Evolutionary conservation across 2,329 filamentous ascomycete genomes (phyloP).

Genomic region (Fusarium mangiferae): DNA sequence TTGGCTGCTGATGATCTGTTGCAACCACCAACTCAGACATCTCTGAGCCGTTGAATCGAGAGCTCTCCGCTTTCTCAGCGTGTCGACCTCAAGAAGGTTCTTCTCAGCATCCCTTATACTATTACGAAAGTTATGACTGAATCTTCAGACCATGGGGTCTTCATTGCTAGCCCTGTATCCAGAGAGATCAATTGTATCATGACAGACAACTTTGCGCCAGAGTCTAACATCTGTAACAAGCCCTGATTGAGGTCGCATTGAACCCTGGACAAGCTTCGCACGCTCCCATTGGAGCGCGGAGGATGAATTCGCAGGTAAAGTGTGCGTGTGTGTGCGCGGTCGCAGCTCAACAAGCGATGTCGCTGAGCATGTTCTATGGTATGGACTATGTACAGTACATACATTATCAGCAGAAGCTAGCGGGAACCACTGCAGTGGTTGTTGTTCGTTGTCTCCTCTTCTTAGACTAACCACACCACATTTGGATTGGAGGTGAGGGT

Average conservation of each 20-base stretch:
- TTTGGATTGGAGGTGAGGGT: slow-evolving; percentile 36
- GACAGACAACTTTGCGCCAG: slow-evolving; percentile 32
- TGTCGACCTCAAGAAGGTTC: slow-evolving; percentile 14
- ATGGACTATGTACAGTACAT: neutral
- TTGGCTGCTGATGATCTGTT: slow-evolving; percentile 35
- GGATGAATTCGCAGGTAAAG: slow-evolving; percentile 18
- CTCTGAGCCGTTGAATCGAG: slow-evolving; percentile 26
- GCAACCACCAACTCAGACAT: slow-evolving; percentile 36
- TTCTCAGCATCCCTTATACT: neutral
- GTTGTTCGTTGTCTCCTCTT: slow-evolving; percentile 21
- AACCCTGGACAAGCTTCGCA: slow-evolving; percentile 31
- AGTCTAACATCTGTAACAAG: slow-evolving; percentile 13
- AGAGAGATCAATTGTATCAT: slow-evolving; percentile 3
- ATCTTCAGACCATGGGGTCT: slow-evolving; percentile 6
- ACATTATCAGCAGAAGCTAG: slow-evolving; percentile 16
- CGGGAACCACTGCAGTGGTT: slow-evolving; percentile 24
- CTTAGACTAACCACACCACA: slow-evolving; percentile 25
- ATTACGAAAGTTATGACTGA: slow-evolving; percentile 16
- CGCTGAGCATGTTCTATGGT: slow-evolving; percentile 18
- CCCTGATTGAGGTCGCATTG: slow-evolving; percentile 34
- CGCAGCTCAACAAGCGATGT: slow-evolving; percentile 35
- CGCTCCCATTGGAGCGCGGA: slow-evolving; percentile 33
- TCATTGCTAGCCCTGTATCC: neutral
- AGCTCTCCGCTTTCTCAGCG: slow-evolving; percentile 16
- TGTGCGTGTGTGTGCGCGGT: slow-evolving; percentile 32